Percentiles rank a stretch among this genome's conserved stretches.
Evolutionary conservation across 2,329 filamentous ascomycete genomes (phyloP).

Genomic region (Apiospora saccharicola): DNA sequence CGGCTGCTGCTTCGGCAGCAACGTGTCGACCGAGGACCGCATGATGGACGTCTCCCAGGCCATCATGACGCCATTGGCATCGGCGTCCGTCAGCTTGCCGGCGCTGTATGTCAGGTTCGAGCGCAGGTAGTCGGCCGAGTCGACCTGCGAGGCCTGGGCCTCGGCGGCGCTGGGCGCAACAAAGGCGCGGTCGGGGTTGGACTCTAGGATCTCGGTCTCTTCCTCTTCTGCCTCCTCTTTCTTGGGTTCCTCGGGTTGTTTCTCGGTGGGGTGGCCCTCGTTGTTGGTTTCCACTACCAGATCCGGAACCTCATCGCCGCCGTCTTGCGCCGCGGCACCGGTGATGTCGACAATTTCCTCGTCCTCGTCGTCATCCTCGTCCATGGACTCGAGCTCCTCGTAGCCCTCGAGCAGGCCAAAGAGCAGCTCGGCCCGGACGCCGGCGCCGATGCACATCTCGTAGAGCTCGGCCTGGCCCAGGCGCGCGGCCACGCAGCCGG

Average conservation of each 20-base stretch:
- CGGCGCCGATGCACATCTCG: constrained; percentile 84
- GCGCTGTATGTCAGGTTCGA: constrained; percentile 70
- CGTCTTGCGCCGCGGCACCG: constrained; percentile 39
- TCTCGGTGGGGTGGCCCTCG: constrained; percentile 27
- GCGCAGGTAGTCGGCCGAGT: constrained; percentile 72
- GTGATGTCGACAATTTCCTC: constrained; percentile 45
- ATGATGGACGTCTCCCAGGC: constrained; percentile 90
- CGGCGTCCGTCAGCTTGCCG: constrained; percentile 74
- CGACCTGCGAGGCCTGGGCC: constrained; percentile 56
- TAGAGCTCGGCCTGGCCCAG: constrained; percentile 78
- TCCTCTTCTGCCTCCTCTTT: constrained; percentile 36
- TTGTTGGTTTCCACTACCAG: constrained; percentile 28
- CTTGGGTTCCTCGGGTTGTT: constrained; percentile 31
- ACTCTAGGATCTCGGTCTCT: constrained; percentile 37
- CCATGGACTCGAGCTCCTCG: constrained; percentile 70
- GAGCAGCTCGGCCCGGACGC: constrained; percentile 87
- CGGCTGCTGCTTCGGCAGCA: constrained; percentile 52
- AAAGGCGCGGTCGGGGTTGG: constrained; percentile 42
- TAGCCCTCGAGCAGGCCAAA: constrained; percentile 85
- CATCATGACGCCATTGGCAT: constrained; percentile 92
- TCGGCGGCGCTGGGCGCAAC: constrained; percentile 42
- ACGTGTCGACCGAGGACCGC: constrained; percentile 74
- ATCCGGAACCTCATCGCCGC: constrained; percentile 43
- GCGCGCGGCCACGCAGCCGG: constrained; percentile 81
- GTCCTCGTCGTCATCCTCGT: constrained; percentile 52